A percentile compares a stretch with the other conserved stretches of the same genome.
Evolutionary conservation across 139 green algal species (phyloP).

Genomic region (Chlorella sp.): DNA sequence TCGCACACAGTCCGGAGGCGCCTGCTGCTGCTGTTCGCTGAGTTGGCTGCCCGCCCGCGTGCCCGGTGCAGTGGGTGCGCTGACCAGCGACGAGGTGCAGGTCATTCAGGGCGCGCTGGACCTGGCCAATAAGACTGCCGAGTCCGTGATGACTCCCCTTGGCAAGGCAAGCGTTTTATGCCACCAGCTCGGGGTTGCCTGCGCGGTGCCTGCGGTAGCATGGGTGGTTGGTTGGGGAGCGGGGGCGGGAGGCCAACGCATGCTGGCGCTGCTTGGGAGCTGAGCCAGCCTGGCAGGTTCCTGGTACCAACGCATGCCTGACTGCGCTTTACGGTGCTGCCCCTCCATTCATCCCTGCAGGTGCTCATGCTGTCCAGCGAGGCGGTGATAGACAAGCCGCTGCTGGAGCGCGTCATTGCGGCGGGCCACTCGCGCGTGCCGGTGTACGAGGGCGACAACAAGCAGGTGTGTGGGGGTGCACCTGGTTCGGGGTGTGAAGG

Average conservation of each 20-base stretch:
- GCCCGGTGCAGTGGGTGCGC: conserved; percentile 5
- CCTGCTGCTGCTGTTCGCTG: neutral
- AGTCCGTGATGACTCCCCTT: conserved; percentile 65
- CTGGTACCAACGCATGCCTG: no score
- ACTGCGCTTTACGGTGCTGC: no score
- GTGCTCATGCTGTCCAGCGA: conserved; percentile 83
- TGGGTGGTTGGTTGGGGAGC: no score
- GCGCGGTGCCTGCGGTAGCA: no score
- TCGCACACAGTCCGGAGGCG: neutral
- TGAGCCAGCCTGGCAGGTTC: no score
- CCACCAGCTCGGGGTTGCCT: no score
- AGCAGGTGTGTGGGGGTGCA: neutral
- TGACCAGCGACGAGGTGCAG: conserved; percentile 31
- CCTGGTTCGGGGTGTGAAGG: no score
- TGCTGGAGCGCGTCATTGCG: conserved; percentile 30
- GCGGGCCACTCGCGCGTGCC: conserved; percentile 25
- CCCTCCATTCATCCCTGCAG: conserved; percentile 50
- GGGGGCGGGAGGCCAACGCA: no score
- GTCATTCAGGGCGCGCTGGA: conserved; percentile 70
- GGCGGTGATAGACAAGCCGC: conserved; percentile 64
- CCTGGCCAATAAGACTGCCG: conserved; percentile 59
- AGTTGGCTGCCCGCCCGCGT: neutral
- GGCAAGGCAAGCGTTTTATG: conserved; percentile 57
- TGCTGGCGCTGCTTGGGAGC: no score
- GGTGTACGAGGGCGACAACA: conserved; percentile 18